These are phyloP conservation scores for Triticum urartu DNA, from an alignment of 176 grass and related monocot species.

Conservation along the genomic window DNA sequence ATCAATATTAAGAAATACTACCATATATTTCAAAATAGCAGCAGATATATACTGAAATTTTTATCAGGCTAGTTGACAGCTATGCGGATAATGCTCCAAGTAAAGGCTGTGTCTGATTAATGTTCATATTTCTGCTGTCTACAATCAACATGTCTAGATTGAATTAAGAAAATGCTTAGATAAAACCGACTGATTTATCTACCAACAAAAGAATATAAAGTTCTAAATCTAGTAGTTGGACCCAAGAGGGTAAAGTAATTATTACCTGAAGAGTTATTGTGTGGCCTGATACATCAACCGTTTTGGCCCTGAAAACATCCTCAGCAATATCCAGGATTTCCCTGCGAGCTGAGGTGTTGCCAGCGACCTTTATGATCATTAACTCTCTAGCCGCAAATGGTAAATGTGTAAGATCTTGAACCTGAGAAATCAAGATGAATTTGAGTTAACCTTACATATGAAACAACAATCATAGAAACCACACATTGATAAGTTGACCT, in stretches of 20 bases:
- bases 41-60: neutral
- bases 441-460: neutral
- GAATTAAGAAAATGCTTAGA: neutral
- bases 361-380: constrained; percentile 77
- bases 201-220: neutral
- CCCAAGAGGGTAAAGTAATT: neutral
- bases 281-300: constrained; percentile 77
- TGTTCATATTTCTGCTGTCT: neutral
- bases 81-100: neutral
- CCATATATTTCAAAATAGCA: neutral
- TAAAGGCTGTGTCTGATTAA: neutral
- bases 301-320: constrained; percentile 60
- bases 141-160: neutral
- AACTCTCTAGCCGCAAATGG: constrained; percentile 74
- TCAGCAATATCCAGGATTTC: constrained; percentile 69
- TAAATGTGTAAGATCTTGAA: constrained; percentile 60
- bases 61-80: neutral
- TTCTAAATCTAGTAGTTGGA: neutral
- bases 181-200: neutral
- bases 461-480: constrained; percentile 2
- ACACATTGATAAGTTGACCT: constrained; percentile 33
- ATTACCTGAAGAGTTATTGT: constrained; percentile 75
- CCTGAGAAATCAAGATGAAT: constrained; percentile 33
- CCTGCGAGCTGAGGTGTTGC: constrained; percentile 60
- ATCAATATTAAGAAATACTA: constrained; percentile 4